A percentile compares a stretch with the other conserved stretches of the same genome.
Evolutionary conservation across 1,139 yeast species (phyloP).

Genomic region (Komagataea norvegica): DNA sequence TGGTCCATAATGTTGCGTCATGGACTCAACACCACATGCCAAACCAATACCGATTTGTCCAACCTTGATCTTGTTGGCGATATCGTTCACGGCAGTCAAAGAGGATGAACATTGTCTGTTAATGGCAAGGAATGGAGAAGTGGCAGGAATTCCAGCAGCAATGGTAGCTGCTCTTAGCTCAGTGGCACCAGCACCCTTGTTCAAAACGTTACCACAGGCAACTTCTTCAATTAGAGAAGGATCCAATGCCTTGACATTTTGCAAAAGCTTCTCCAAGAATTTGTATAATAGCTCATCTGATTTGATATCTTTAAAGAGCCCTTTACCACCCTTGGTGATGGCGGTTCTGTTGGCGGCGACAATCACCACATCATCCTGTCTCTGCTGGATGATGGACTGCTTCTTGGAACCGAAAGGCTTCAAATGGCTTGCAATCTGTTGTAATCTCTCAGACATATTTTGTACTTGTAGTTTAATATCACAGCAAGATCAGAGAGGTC

Average conservation of each 20-base stretch:
- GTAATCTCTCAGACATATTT: slow-evolving; percentile 41
- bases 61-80: slow-evolving; percentile 78
- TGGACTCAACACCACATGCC: slow-evolving; percentile 90
- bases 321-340: slow-evolving; percentile 79
- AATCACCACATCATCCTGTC: slow-evolving; percentile 82
- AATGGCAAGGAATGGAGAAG: slow-evolving; percentile 72
- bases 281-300: slow-evolving; percentile 68
- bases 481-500: slow-evolving; percentile 3
- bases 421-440: slow-evolving; percentile 55
- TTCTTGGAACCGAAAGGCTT: slow-evolving; percentile 29
- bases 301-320: slow-evolving; percentile 69
- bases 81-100: slow-evolving; percentile 80
- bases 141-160: slow-evolving; percentile 67
- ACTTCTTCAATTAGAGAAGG: slow-evolving; percentile 71
- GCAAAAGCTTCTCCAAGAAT: slow-evolving; percentile 58
- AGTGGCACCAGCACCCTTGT: slow-evolving; percentile 87
- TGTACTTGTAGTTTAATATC: neutral
- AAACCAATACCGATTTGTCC: slow-evolving; percentile 92
- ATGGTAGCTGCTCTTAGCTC: slow-evolving; percentile 85
- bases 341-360: slow-evolving; percentile 90
- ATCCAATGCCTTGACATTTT: slow-evolving; percentile 47
- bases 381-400: slow-evolving; percentile 35
- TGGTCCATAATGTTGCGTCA: slow-evolving; percentile 82
- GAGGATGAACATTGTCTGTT: slow-evolving; percentile 97
- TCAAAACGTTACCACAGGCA: slow-evolving; percentile 83